Evolutionary conservation across 768 basidiomycete species (phyloP).

Genomic region (Strobilomyces confusus): DNA sequence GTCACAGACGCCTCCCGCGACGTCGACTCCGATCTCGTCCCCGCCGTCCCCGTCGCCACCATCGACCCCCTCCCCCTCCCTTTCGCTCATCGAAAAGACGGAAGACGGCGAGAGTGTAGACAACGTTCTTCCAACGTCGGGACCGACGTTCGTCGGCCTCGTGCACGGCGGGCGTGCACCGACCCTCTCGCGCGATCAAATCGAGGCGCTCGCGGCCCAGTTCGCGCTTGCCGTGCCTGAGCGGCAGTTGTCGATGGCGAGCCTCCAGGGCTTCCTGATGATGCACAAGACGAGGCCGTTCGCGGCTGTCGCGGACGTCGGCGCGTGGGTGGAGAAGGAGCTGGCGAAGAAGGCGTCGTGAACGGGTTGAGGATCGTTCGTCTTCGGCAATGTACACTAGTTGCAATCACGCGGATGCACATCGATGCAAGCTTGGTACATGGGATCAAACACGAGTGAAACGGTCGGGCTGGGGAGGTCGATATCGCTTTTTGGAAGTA

Average conservation of each 20-base stretch:
- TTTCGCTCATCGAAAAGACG: conserved; percentile 11
- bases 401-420: neutral
- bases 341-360: neutral
- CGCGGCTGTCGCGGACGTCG: conserved; percentile 46
- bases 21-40: neutral
- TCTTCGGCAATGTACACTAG: conserved; percentile 1
- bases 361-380: neutral
- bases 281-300: conserved; percentile 56
- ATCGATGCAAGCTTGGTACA: no score
- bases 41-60: neutral
- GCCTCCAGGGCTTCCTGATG: conserved; percentile 62
- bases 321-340: conserved; percentile 50
- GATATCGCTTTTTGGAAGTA: no score
- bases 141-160: conserved; percentile 9
- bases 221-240: conserved; percentile 57
- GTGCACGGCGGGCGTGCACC: conserved; percentile 37
- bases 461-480: no score
- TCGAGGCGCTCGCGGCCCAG: conserved; percentile 45
- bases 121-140: neutral
- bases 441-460: no score
- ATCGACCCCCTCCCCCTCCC: neutral
- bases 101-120: neutral
- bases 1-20: neutral
- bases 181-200: conserved; percentile 36
- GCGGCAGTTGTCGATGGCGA: conserved; percentile 39